Evolutionary conservation across 352 stramenopile genomes (phyloP).

Genomic region (Globisporangium abappressorium): DNA sequence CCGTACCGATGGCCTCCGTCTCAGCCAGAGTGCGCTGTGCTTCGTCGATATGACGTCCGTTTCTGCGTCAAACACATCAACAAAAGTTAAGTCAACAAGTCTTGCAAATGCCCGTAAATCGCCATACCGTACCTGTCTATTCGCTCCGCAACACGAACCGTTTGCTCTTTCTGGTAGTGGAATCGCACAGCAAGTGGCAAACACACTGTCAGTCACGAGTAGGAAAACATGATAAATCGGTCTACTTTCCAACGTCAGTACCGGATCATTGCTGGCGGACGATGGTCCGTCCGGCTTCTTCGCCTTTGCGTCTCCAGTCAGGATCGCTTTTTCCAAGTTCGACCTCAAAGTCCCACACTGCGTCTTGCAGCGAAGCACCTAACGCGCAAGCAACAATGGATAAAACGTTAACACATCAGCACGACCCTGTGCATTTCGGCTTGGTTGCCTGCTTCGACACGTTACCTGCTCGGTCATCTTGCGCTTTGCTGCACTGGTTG

Average conservation of each 20-base stretch:
- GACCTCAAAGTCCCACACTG: slow-evolving; percentile 48
- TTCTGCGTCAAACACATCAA: slow-evolving; percentile 26
- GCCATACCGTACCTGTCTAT: slow-evolving; percentile 32
- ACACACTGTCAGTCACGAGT: neutral
- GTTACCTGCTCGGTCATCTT: slow-evolving; percentile 43
- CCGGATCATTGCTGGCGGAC: slow-evolving; percentile 2
- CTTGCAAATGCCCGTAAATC: neutral
- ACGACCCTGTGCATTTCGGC: too few relatives aligned
- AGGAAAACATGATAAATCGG: neutral
- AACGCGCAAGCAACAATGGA: neutral
- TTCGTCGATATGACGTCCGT: slow-evolving; percentile 65
- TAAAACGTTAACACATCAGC: neutral
- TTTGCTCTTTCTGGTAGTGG: slow-evolving; percentile 38
- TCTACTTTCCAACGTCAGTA: neutral
- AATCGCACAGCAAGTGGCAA: neutral
- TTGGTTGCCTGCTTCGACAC: neutral
- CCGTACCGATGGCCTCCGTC: slow-evolving; percentile 64
- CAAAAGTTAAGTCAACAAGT: neutral
- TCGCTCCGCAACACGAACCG: slow-evolving; percentile 34
- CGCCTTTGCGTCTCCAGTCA: slow-evolving; percentile 40
- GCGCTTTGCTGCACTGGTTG: slow-evolving; percentile 29
- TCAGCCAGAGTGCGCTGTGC: slow-evolving; percentile 68
- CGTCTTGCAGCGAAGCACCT: slow-evolving; percentile 43
- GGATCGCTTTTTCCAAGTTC: slow-evolving; percentile 53
- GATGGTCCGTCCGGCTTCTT: slow-evolving; percentile 15